Evolutionary conservation across 768 basidiomycete species (phyloP), one percentile per base, ranked within the genome.

Genomic region (Leccinum fibrillosum): DNA sequence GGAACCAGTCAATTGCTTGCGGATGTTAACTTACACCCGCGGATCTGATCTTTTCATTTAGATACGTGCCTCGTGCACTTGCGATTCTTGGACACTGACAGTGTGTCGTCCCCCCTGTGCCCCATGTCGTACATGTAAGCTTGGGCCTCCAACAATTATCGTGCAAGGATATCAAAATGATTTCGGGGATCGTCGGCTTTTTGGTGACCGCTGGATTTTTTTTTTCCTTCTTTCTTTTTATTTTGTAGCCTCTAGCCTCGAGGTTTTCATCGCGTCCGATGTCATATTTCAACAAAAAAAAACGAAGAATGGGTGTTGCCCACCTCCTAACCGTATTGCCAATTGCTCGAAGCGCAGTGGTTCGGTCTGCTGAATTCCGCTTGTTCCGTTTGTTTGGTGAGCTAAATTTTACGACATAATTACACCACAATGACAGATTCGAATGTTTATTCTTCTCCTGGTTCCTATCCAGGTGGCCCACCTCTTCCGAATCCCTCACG

Each of bases 371-470:
- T 56, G 52, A 49, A 54, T 55, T 48, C 62, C 66, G 55, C 60
- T 25, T 59, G 59, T 62, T 72, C 63, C 62, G 53, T 56, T 52
- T 55, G 53, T 62, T 39, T 54, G 56, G 59, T 69, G 63, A 64
- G 70, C 52, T 58, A 26, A 62, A 25, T 61, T 69, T 74, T 74
- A 69, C 69, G 71, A 64, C 57, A 72, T 66, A n/a, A 64, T 74
- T 64, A 74, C 70, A 63, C 17, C 54, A 68, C 53, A 49, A 52
- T 63, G 68, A 62, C 70, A 44, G 26, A 55, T 67, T 58, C 54
- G 58, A 57, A 54, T 44, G 39, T 39, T 42, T 34, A 54, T 39
- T 34, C 59, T 66, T 61, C 59, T 39, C 37, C 50, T 52, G 32
- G 30, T 65, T 64, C 52, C 34, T 53, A 56, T 54, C 52, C 42